Conservation (phyloP, 1,284 basidiomycete species). For the Ganoderma resinaceum region DNA sequence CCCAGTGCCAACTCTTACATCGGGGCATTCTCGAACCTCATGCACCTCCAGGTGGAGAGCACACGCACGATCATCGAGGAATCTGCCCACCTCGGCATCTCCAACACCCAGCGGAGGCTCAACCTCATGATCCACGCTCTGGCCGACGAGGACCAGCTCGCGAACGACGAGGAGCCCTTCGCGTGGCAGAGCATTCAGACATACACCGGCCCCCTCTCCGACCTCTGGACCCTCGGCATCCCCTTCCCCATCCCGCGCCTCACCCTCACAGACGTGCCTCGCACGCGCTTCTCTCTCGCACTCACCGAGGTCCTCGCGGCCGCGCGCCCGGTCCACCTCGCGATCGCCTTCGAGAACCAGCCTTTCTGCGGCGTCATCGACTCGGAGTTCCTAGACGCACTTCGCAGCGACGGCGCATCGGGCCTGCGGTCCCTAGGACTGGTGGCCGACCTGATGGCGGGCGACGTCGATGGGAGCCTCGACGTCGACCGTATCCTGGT, state of each 20-base stretch:
- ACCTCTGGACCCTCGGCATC: not conserved
- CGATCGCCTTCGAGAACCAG: not conserved
- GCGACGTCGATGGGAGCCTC: not conserved
- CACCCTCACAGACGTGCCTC: not conserved
- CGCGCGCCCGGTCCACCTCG: not conserved
- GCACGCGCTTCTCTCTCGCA: not conserved
- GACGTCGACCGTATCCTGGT: not conserved
- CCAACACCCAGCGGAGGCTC: not conserved
- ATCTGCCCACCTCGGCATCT: not conserved
- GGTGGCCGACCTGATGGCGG: not conserved
- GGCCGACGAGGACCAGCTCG: not conserved
- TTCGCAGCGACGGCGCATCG: not conserved
- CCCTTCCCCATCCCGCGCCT: not conserved
- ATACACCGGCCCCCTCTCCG: not conserved
- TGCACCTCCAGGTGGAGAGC: not conserved
- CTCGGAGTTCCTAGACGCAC: not conserved
- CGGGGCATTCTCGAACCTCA: not conserved
- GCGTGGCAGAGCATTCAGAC: not conserved
- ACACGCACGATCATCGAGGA: not conserved
- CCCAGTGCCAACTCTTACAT: not conserved
- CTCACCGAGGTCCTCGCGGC: not conserved
- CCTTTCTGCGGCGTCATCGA: not conserved
- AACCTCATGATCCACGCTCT: not conserved
- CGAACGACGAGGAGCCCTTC: too few relatives aligned
- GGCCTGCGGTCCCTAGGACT: not conserved